These are phyloP conservation scores for Globisporangium sylvaticum DNA, from an alignment of 352 stramenopile genomes.

Conservation along the genomic window DNA sequence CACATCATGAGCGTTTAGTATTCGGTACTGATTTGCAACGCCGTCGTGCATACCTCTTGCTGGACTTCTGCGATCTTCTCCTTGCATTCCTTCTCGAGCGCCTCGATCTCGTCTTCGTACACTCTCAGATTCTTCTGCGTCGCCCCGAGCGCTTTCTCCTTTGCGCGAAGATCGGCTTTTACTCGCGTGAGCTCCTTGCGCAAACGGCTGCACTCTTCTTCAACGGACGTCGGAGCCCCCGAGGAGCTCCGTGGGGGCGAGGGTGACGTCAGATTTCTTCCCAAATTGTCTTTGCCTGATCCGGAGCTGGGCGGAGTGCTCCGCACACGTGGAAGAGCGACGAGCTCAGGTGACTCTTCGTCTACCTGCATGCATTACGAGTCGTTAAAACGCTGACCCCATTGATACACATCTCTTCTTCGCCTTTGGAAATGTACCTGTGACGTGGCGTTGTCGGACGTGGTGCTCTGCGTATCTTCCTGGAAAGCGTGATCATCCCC, in stretches of 20 bases:
- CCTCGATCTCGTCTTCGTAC: conserved; percentile 75
- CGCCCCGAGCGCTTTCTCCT: conserved; percentile 57
- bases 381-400: neutral
- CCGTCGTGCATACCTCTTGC: conserved; percentile 29
- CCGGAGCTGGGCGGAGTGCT: conserved; percentile 25
- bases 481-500: neutral
- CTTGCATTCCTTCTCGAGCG: conserved; percentile 69
- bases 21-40: neutral
- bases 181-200: conserved; percentile 55
- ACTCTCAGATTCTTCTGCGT: conserved; percentile 57
- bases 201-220: conserved; percentile 29
- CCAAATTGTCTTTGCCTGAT: conserved; percentile 24
- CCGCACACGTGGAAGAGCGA: neutral
- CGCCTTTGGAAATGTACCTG: neutral
- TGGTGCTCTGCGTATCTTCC: neutral
- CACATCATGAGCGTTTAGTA: neutral
- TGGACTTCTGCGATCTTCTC: conserved; percentile 65
- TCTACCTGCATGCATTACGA: neutral
- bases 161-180: conserved; percentile 49
- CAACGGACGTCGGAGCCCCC: conserved; percentile 11
- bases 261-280: conserved; percentile 26
- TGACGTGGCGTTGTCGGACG: neutral
- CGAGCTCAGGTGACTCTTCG: neutral
- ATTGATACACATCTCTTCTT: neutral
- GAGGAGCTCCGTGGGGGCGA: conserved; percentile 13